These are phyloP conservation scores for Suillus lakei DNA, from an alignment of 768 basidiomycete species.

Conservation along the genomic window DNA sequence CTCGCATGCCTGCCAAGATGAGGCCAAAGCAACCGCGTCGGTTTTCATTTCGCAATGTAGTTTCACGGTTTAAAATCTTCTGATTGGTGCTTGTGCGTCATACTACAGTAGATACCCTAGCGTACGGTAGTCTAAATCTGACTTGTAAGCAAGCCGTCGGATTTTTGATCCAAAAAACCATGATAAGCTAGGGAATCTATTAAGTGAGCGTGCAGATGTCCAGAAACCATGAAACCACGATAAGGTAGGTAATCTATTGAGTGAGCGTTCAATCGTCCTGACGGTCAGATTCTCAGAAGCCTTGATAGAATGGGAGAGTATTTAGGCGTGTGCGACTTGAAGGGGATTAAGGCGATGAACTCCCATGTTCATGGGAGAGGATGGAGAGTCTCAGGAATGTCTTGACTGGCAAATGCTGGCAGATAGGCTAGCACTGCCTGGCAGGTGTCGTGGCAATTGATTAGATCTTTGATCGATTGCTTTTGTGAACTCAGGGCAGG, in stretches of 20 bases:
- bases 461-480: conserved; percentile 20
- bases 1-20: conserved; percentile 1
- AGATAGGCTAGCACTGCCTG: neutral
- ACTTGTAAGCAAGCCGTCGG: neutral
- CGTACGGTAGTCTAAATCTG: neutral
- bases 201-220: neutral
- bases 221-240: neutral
- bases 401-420: neutral
- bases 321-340: conserved; percentile 14
- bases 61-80: conserved; percentile 4
- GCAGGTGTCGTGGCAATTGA: conserved; percentile 15
- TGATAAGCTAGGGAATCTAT: neutral
- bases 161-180: neutral
- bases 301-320: conserved; percentile 5
- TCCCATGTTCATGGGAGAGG: conserved; percentile 25
- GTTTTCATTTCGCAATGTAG: conserved; percentile 2
- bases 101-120: neutral
- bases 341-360: conserved; percentile 12
- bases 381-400: neutral
- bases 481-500: conserved; percentile 40
- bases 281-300: no score
- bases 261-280: neutral
- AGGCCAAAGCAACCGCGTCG: neutral
- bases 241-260: neutral
- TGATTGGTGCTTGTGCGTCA: neutral